Evolutionary conservation across 768 basidiomycete species (phyloP).

Genomic region (Termitomyces sp.): DNA sequence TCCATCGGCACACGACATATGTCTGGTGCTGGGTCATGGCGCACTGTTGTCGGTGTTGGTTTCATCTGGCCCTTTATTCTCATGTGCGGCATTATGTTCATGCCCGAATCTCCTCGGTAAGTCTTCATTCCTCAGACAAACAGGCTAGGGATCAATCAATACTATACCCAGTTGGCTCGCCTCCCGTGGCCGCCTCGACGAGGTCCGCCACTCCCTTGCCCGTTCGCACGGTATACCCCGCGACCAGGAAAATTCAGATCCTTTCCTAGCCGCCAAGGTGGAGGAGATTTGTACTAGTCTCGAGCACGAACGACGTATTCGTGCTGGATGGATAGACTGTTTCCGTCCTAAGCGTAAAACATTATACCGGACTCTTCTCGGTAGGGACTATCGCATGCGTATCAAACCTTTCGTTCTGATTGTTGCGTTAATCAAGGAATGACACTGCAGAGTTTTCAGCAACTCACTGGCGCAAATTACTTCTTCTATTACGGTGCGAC

Average conservation of each 20-base stretch:
- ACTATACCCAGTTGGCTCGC: constrained; percentile 49
- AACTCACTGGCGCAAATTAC: constrained; percentile 70
- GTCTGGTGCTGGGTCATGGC: constrained; percentile 53
- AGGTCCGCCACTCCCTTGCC: constrained; percentile 49
- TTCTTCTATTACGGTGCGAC: constrained; percentile 71
- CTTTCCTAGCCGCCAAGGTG: constrained; percentile 44
- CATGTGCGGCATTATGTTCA: constrained; percentile 61
- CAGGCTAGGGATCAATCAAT: not conserved
- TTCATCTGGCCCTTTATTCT: constrained; percentile 64
- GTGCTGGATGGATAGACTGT: constrained; percentile 67
- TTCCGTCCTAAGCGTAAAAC: constrained; percentile 56
- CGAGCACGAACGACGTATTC: constrained; percentile 44
- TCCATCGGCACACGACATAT: constrained; percentile 63
- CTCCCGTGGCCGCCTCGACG: constrained; percentile 42
- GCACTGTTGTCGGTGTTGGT: constrained; percentile 58
- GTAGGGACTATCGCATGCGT: constrained; percentile 19
- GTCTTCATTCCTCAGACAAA: not conserved
- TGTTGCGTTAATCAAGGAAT: constrained; percentile 37
- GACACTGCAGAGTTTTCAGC: constrained; percentile 67
- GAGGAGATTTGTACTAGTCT: constrained; percentile 56
- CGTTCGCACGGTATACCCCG: constrained; percentile 46
- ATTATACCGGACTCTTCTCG: constrained; percentile 61
- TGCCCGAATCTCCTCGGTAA: constrained; percentile 64
- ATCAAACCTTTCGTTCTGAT: not conserved
- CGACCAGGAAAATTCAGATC: constrained; percentile 36